A percentile compares a stretch with the other conserved stretches of the same genome.
These are phyloP conservation scores for Dactylis glomerata DNA, from an alignment of 176 grass and related monocot genomes.

Conservation along the genomic window DNA sequence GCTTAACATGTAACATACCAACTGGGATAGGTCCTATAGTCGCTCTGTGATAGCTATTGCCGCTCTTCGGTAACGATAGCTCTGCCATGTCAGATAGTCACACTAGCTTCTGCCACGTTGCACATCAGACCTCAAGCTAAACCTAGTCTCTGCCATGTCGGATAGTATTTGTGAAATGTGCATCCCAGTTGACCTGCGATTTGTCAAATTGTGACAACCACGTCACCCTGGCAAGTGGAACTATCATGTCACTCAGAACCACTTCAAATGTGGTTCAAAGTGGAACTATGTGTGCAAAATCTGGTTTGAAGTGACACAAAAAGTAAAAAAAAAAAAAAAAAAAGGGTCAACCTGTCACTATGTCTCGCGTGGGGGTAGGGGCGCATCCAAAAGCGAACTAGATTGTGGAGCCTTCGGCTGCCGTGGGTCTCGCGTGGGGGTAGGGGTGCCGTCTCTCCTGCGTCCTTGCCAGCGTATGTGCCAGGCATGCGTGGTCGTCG, in stretches of 20 bases:
- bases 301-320: neutral
- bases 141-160: neutral
- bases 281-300: neutral
- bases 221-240: neutral
- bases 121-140: neutral
- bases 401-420: slow-evolving; percentile 17
- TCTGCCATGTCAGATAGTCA: neutral
- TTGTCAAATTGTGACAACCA: neutral
- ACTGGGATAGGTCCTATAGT: neutral
- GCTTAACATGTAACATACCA: neutral
- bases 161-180: neutral
- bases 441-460: neutral
- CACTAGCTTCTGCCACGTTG: neutral
- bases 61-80: neutral
- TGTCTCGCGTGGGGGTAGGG: no score
- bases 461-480: neutral
- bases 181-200: neutral
- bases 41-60: neutral
- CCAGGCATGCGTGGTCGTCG: neutral
- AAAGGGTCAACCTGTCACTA: neutral
- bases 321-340: neutral
- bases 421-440: neutral
- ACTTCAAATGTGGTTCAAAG: neutral
- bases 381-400: no score
- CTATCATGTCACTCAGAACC: neutral